Evolutionary conservation across 2,329 filamentous ascomycete genomes (phyloP), one percentile per base, ranked within the genome.

Genomic region (Drechslerella dactyloides): DNA sequence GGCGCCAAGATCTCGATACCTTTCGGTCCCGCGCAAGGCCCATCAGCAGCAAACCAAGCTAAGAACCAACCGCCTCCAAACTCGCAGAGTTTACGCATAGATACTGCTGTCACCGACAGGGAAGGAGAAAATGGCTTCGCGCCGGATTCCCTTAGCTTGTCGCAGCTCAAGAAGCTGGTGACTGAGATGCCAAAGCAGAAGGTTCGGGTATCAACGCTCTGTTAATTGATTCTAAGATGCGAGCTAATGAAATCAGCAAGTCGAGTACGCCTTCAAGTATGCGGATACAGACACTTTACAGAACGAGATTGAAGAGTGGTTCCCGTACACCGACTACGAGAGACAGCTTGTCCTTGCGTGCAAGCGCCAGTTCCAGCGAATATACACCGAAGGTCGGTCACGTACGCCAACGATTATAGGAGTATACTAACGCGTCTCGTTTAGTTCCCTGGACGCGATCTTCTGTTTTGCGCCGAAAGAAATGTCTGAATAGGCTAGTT

Each of bases 251-350:
- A n/a, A 65, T 51, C 82, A 53, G 76, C 75, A 75, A 74, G 69
- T 76, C n/a, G 76, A 77, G 72, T 99, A 99, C 82, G 92, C 94
- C 72, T 99, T 96, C 78, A 86, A 85, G 74, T 93, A 93, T 81
- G 82, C 85, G 24, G 90, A 93, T 79, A 85, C 85, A 63, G 87
- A 88, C 21, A 82, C 86, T 0, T 89, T 96, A 76, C 87, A 90
- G 17, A 91, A 94, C 74, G 94, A 99, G 82, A 84, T 99, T 53
- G 91, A 97, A 78, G 94, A 99, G 81, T 99, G 94, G 94, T 99
- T 99, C 80, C 87, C 89, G 59, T 97, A 97, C 80, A 89, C 90
- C 76, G 88, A 91, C 73, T 90, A 90, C 80, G 93, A 97, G 78
- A 90, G 90, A 81, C 85, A 89, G 52, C 88, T 93, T 77, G 83